Evolutionary conservation across 2,329 filamentous ascomycete genomes (phyloP), one percentile per base, ranked within the genome.

Genomic region (Apiospora rasikravindrae): DNA sequence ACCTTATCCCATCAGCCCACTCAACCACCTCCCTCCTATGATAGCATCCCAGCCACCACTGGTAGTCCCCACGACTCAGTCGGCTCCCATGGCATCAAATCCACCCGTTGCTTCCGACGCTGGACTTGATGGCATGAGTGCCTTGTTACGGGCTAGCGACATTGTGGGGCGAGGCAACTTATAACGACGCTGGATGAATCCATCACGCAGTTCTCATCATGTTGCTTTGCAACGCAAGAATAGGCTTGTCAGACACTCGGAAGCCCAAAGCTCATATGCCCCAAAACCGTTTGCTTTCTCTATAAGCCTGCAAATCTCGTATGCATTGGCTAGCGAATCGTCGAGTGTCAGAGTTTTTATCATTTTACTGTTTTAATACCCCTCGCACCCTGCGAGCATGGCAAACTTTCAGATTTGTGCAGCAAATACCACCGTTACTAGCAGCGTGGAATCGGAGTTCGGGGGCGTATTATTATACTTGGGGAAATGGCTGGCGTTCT

Each of bases 101-200:
- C 44, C 71, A 14, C 42, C 33, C n/a, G 70, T 57, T 40, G 37
- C 57, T 8, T 64, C 76, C 2, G 80, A 81, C 4, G 74, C 74
- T 6, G 78, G 80, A 4, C 80, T 90, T 26, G 89, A 91, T 73
- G 89, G 89, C 1, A 88, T 91, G 81, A 89, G 84, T 73, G 89
- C 89, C 8, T 81, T 91, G 14, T 78, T 91, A 1, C 84, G 84
- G 73, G 89, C 89, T 13, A 88, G 89, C 44, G 89, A 91, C 75
- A 88, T 91, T 73, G 87, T 91, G 51, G 86, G 87, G 72, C 84
- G 85, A 57, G 81, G 84, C 69, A 67, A 73, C 44, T 37, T 49
- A 33, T 67, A 14, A 69, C 33, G 33, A 64, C 57, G 57, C 24
- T 40, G n/a, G 57, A 64, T 40, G 57, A 40, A 24, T 10, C 2